Conservation (phyloP, 352 stramenopile species). For the Aphanomyces invadans region DNA sequence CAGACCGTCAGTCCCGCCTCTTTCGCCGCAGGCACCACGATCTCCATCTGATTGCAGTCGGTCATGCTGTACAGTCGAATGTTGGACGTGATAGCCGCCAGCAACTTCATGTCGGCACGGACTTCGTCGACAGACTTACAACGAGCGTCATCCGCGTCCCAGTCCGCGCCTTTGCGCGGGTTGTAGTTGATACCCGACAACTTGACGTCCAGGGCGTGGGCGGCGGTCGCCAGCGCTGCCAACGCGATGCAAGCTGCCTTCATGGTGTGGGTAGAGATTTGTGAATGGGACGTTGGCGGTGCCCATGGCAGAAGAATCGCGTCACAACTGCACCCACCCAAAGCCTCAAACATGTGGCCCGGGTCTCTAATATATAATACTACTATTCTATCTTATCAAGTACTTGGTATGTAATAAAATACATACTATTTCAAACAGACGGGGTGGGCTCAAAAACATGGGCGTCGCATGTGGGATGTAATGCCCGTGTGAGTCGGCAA, state of each 20-base stretch:
- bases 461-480: no score
- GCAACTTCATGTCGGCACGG: slow-evolving; percentile 41
- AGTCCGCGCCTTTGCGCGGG: slow-evolving; percentile 49
- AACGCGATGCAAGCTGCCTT: not conserved
- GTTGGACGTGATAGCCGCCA: slow-evolving; percentile 41
- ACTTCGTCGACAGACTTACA: slow-evolving; percentile 49
- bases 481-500: no score
- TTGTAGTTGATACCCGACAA: slow-evolving; percentile 76
- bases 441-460: no score
- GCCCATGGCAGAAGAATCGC: no score
- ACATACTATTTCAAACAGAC: no score
- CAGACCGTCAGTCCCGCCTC: slow-evolving; percentile 41
- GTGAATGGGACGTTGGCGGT: no score
- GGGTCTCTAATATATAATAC: no score
- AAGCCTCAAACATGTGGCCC: no score
- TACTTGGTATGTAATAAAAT: no score
- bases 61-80: slow-evolving; percentile 64
- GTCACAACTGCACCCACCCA: no score
- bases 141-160: slow-evolving; percentile 29
- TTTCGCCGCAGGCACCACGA: slow-evolving; percentile 43
- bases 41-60: slow-evolving; percentile 42
- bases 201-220: slow-evolving; percentile 14
- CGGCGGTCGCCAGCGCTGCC: not conserved
- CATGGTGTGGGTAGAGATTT: not conserved
- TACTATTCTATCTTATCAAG: no score